Evolutionary conservation across 345 rosid species (phyloP), one percentile per base, ranked within the genome.

Genomic region (Trapa incisa): DNA sequence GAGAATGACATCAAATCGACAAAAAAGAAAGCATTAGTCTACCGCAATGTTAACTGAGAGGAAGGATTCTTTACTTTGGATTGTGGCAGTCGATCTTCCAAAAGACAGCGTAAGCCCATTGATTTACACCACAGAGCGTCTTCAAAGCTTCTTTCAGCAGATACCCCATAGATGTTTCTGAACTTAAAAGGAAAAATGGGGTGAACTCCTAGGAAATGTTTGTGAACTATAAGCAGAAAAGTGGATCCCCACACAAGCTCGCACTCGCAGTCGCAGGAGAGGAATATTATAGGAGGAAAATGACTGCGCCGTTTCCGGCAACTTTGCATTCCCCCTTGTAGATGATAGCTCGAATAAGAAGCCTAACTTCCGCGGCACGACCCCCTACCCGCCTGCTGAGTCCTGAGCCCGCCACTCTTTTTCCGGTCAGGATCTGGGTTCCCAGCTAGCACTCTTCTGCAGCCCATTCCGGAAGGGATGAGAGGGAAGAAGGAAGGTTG

Each of bases 41-140:
- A 3, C 4, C 43, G 1, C 57, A 52, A 52, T 41, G 43, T 41
- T 41, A 41, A 41, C 43, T 41, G 38, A 35, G 32, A 45, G 11
- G 48, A 45, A 13, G 48, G 48, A 11, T 45, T 45, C 48, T 81
- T 78, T 76, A 94, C 99, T 81, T 84, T 41, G 91, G 77, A 78
- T 94, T 91, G 73, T 89, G 97, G 76, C 86, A 87, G 68, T 96
- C 97, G 70, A 82, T 84, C 85, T 91, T 94, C 99, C 99, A 94
- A 75, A 94, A 89, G 68, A 85, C 96, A 78, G 97, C 92, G 75
- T 89, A 94, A 65, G 78, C 83, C 97, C 97, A 94, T 57, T 83
- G 92, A 72, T 82, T 85, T 37, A 62, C 80, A 64, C 78, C 86
- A 37, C 97, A 94, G 45, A 94, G 81, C 56, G 86, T 83, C 86